Evolutionary conservation across 805 yeast genomes (phyloP), one percentile per base, ranked within the genome.

Genomic region (Novakomyces olei): DNA sequence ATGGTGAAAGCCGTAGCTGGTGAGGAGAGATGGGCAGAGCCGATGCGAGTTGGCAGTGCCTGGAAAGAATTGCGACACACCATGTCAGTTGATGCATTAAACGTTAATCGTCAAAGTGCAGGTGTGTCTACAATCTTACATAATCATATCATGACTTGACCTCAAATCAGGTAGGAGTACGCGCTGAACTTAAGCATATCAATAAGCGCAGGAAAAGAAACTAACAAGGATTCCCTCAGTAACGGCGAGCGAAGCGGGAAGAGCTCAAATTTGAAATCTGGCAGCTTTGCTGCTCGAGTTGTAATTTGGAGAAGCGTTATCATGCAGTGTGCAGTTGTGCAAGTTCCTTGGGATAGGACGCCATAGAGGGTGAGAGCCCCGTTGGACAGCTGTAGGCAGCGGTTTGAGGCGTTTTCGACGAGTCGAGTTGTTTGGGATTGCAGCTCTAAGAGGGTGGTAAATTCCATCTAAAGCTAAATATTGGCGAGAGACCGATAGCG

Each of bases 401-500:
- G 43, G 30, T 50, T 54, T 50, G 49, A 48, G 46, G 49, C 41
- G 39, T 42, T 41, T 42, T 42, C 53, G 40, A 44, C 41, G 53
- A 48, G 54, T 48, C 53, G 51, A 49, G 51, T 50, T 47, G 50
- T 49, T 47, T 50, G 57, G 56, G 57, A 51, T 51, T 53, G 57
- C 58, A 53, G 58, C 57, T 44, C 55, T 51, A 54, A 44, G 44
- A 41, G 50, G 51, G 53, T 47, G 51, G 54, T 49, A 46, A 43
- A 50, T 48, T 51, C 58, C 58, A 52, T 51, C 55, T 53, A 52
- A 55, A 50, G 58, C 59, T 55, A 51, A 54, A 54, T 54, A 53
- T 53, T 51, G 58, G 60, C 57, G 57, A 53, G 59, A 53, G 58
- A 54, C 59, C 58, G 59, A 54, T 55, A 55, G 57, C 57, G 57